phyloP scores from a whole-genome alignment of 371 early-diverging fungal genomes.

The Apophysomyces trapeziformis region DNA sequence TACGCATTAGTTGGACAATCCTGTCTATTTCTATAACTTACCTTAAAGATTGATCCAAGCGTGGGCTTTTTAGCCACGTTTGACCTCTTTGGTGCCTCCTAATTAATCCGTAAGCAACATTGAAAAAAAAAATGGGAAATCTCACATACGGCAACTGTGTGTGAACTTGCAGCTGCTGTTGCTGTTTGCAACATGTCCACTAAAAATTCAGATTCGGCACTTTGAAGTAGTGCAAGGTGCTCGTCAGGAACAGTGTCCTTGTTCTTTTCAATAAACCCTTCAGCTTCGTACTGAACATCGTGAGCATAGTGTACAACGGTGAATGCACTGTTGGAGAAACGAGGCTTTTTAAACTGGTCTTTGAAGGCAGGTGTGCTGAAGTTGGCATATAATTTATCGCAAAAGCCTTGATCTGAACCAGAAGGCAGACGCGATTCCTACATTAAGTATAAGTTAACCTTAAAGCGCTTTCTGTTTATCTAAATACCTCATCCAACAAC shows the following conservation, averaged over 20 bases:
- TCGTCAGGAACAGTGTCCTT: slow-evolving; percentile 98
- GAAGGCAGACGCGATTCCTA: slow-evolving; percentile 88
- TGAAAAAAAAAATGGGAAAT: neutral
- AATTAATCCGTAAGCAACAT: slow-evolving; percentile 13
- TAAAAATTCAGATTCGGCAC: slow-evolving; percentile 74
- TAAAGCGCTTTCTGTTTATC: slow-evolving; percentile 35
- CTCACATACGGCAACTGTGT: slow-evolving; percentile 21
- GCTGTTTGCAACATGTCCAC: slow-evolving; percentile 72
- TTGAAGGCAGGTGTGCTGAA: slow-evolving; percentile 72
- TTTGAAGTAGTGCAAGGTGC: slow-evolving; percentile 72
- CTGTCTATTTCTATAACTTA: slow-evolving; percentile 13
- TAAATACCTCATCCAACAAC: slow-evolving; percentile 89
- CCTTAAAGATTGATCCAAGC: slow-evolving; percentile 84
- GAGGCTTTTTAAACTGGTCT: slow-evolving; percentile 88
- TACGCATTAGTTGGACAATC: neutral
- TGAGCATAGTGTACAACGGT: slow-evolving; percentile 92
- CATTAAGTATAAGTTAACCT: neutral
- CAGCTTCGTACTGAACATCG: slow-evolving; percentile 87
- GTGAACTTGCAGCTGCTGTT: slow-evolving; percentile 53
- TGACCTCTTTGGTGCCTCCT: slow-evolving; percentile 33
- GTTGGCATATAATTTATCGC: slow-evolving; percentile 83
- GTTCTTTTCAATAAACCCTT: slow-evolving; percentile 98
- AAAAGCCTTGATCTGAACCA: slow-evolving; percentile 83
- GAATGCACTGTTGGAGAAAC: slow-evolving; percentile 85
- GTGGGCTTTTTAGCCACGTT: slow-evolving; percentile 76